Evolutionary conservation across 2,329 filamentous ascomycete species (phyloP), one percentile per base, ranked within the genome.

Genomic region (Curvularia hawaiiensis): DNA sequence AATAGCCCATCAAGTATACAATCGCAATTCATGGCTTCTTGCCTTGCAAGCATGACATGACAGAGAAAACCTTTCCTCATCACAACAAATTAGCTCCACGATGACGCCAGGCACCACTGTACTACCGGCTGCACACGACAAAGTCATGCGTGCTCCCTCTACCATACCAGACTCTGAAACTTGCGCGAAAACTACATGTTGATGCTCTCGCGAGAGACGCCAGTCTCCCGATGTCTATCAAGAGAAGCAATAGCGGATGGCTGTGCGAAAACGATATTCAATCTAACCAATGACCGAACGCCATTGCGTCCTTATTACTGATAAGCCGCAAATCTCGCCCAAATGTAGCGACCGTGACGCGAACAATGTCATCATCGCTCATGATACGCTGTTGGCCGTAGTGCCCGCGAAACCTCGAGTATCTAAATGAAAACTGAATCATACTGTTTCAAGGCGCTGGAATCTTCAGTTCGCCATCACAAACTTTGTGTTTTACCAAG

Each of bases 181-280:
- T 18, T 44, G 22, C n/a, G 46, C 46, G 39, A 38, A 41, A 39
- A 24, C 24, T 28, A 51, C 18, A 39, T 26, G 30, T 45, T 24
- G 39, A 38, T 41, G 47, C 31, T n/a, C 16, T 38, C 35, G 16
- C 35, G 12, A 50, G 16, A 30, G 28, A 43, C 33, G 22, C 4
- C 30, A 30, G 28, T 22, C 39, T 30, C 38, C 28, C 31, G 38
- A 39, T 43, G 33, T 7, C 33, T 46, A 55, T 55, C 46, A 50
- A 33, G 41, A 18, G 30, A 5, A 50, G 30, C 46, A 26, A 38
- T 39, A 12, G 18, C 30, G 12, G 39, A n/a, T 10, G 49, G n/a
- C 39, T 43, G 38, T 18, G 26, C 39, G n/a, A 14, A 35, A 43
- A 20, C 31, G 35, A 26, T 30, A 38, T 35, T 30, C 14, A 20